Conservation (phyloP, 352 stramenopile genomes). For the Pythium phragmiticola region DNA sequence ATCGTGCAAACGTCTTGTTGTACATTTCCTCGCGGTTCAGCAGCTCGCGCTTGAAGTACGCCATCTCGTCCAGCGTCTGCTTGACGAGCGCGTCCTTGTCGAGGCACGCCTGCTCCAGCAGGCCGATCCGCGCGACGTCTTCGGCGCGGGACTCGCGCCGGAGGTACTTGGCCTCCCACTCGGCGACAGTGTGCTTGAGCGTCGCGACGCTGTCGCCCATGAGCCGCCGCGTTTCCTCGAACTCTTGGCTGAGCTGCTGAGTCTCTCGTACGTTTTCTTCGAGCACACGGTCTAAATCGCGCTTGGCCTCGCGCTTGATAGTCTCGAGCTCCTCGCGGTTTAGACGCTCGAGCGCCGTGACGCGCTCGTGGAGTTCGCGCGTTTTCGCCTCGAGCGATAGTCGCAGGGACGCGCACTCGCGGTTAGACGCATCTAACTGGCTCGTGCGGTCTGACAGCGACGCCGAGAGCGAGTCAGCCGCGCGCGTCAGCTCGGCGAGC, state of each 20-base stretch:
- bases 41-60: slow-evolving; percentile 92
- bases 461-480: slow-evolving; percentile 27
- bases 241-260: slow-evolving; percentile 64
- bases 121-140: slow-evolving; percentile 76
- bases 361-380: slow-evolving; percentile 33
- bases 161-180: slow-evolving; percentile 64
- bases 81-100: slow-evolving; percentile 73
- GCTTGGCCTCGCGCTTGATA: slow-evolving; percentile 54
- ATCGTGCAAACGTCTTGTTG: slow-evolving; percentile 90
- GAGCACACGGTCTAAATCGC: slow-evolving; percentile 64
- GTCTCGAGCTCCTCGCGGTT: slow-evolving; percentile 51
- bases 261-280: slow-evolving; percentile 72
- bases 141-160: slow-evolving; percentile 67
- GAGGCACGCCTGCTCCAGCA: slow-evolving; percentile 57
- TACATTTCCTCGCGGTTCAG: slow-evolving; percentile 93
- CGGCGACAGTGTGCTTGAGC: slow-evolving; percentile 40
- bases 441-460: slow-evolving; percentile 32
- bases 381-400: slow-evolving; percentile 35
- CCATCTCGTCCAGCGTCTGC: slow-evolving; percentile 85
- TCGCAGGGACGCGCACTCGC: slow-evolving; percentile 33
- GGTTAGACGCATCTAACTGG: slow-evolving; percentile 31
- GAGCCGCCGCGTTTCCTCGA: slow-evolving; percentile 53
- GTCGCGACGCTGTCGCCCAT: slow-evolving; percentile 52
- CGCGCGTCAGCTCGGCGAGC: slow-evolving; percentile 26
- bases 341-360: slow-evolving; percentile 34